phyloP scores from a whole-genome alignment of 495 filamentous ascomycete genomes.

The Penicillium daleae region DNA sequence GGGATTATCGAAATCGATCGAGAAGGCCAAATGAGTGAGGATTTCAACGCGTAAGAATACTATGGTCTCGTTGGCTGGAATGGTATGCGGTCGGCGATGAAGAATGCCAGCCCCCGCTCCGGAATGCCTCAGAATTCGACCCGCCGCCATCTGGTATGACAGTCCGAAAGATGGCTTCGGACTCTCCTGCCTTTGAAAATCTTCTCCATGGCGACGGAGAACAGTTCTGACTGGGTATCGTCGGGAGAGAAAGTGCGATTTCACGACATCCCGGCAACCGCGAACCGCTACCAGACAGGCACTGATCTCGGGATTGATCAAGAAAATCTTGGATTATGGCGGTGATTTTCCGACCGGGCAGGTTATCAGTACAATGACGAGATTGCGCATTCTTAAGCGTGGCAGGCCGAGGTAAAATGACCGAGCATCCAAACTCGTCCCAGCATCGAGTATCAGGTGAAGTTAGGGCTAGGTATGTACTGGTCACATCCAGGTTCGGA shows the following conservation, averaged over 20 bases:
- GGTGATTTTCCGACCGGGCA: neutral
- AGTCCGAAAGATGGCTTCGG: neutral
- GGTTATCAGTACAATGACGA: neutral
- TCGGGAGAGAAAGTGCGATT: conserved; percentile 15
- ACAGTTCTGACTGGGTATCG: neutral
- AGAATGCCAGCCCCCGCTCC: conserved; percentile 37
- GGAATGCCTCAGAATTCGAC: conserved; percentile 31
- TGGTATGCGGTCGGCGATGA: conserved; percentile 35
- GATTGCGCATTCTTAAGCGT: conserved; percentile 23
- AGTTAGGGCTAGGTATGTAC: conserved; percentile 20
- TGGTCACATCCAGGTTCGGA: conserved; percentile 1
- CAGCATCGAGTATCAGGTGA: conserved; percentile 12
- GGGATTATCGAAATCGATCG: conserved; percentile 12
- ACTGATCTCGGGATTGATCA: neutral
- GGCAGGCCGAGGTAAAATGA: conserved; percentile 14
- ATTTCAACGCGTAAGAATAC: conserved; percentile 38
- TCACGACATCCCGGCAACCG: neutral
- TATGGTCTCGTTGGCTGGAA: conserved; percentile 33
- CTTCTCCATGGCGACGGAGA: conserved; percentile 6
- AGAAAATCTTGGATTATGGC: neutral
- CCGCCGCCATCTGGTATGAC: conserved; percentile 36
- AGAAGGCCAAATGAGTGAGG: conserved; percentile 2
- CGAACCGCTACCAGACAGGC: neutral
- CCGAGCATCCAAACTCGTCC: conserved; percentile 8
- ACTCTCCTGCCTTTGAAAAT: conserved; percentile 1